phyloP scores from a whole-genome alignment of 2,329 filamentous ascomycete genomes.

The Claviceps capensis region DNA sequence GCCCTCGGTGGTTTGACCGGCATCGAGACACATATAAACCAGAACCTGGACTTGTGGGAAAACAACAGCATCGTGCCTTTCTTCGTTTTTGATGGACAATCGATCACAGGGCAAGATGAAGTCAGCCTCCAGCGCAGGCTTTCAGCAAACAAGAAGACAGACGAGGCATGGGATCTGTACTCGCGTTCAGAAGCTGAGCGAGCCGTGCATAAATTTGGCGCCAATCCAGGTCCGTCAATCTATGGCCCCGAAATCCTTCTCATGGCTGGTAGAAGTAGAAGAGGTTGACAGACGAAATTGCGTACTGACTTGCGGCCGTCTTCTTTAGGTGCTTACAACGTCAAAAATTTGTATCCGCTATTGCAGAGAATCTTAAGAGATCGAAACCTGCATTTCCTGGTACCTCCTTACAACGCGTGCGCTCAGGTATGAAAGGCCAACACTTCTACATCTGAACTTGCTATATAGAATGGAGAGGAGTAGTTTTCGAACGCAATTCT shows the following conservation, averaged over 20 bases:
- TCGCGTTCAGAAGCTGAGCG: slow-evolving; percentile 64
- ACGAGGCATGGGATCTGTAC: slow-evolving; percentile 78
- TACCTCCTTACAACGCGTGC: slow-evolving; percentile 77
- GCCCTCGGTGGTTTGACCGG: slow-evolving; percentile 82
- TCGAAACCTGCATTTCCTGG: slow-evolving; percentile 59
- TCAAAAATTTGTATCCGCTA: slow-evolving; percentile 61
- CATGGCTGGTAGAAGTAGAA: not conserved
- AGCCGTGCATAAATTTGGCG: slow-evolving; percentile 75
- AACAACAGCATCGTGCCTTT: slow-evolving; percentile 59
- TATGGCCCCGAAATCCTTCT: too few species aligned
- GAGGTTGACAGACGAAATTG: not conserved
- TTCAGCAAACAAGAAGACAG: slow-evolving; percentile 55
- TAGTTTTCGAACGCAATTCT: not conserved
- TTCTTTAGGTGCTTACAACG: slow-evolving; percentile 52
- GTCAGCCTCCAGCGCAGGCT: slow-evolving; percentile 49
- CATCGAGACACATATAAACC: slow-evolving; percentile 60
- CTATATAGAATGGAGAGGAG: not conserved
- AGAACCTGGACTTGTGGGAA: slow-evolving; percentile 61
- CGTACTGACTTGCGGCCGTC: not conserved
- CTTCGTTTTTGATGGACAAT: slow-evolving; percentile 86
- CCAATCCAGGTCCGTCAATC: slow-evolving; percentile 48
- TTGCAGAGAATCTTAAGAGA: slow-evolving; percentile 61
- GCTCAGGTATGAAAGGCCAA: slow-evolving; percentile 50
- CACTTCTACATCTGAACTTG: not conserved
- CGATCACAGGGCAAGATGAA: slow-evolving; percentile 63